phyloP scores from a whole-genome alignment of 306 rosid genomes.

The Cicer judaicum region DNA sequence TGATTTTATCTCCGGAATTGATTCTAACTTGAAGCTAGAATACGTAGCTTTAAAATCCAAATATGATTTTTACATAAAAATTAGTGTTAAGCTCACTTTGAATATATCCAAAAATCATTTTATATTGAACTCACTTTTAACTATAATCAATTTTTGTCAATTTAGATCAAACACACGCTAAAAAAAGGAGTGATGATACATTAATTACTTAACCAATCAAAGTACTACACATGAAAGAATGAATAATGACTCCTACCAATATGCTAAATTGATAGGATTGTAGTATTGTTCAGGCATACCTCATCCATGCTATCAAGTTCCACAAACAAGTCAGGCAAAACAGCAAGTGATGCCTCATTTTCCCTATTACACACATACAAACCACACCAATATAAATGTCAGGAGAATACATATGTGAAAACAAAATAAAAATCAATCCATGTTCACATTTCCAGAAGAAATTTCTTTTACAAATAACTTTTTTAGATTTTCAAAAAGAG shows the following conservation, averaged over 20 bases:
- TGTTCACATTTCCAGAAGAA: conserved; percentile 7
- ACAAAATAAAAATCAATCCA: conserved; percentile 15
- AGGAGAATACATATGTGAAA: conserved; percentile 10
- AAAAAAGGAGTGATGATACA: background rate
- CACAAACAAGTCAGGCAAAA: conserved; percentile 84
- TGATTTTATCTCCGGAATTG: too few relatives aligned
- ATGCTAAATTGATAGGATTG: conserved; percentile 27
- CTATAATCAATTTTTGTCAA: too few relatives aligned
- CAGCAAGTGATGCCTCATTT: conserved; percentile 99
- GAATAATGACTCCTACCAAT: conserved; percentile 23
- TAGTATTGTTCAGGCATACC: conserved; percentile 56
- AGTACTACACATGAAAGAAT: conserved; percentile 7
- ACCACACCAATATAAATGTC: conserved; percentile 1
- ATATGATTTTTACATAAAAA: too few relatives aligned
- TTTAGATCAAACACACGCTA: background rate
- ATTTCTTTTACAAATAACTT: background rate
- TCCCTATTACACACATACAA: conserved; percentile 62
- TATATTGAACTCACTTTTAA: too few relatives aligned
- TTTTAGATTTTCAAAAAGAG: background rate
- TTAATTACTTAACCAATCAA: conserved; percentile 8
- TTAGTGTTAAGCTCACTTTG: too few relatives aligned
- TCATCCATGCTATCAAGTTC: conserved; percentile 93
- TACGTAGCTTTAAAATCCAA: too few relatives aligned
- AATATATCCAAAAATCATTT: too few relatives aligned
- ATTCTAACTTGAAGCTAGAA: too few relatives aligned